These are phyloP conservation scores for Russula abietina DNA, from an alignment of 768 basidiomycete genomes.

Conservation along the genomic window DNA sequence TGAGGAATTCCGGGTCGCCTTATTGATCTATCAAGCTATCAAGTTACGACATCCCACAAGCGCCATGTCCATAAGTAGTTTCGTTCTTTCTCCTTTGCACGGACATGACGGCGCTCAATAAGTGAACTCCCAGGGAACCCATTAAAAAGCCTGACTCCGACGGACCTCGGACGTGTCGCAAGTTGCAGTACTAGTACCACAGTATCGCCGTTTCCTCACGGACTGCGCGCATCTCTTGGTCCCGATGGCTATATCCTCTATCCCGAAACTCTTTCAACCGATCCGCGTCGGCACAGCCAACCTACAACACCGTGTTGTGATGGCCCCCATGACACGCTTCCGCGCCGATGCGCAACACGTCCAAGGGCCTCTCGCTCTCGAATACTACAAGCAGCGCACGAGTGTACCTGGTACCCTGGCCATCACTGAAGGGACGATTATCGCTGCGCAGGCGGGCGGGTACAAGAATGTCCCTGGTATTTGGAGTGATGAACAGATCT, in stretches of 20 bases:
- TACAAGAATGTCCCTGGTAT: constrained; percentile 52
- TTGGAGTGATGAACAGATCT: constrained; percentile 52
- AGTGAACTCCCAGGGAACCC: too few species aligned
- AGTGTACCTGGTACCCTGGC: constrained; percentile 46
- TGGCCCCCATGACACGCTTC: constrained; percentile 48
- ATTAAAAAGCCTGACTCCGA: too few species aligned
- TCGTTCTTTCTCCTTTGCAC: too few species aligned
- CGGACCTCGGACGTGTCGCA: too few species aligned
- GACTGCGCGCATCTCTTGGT: neutral
- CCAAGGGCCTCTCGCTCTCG: constrained; percentile 33
- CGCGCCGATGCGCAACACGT: constrained; percentile 36
- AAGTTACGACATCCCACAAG: too few species aligned
- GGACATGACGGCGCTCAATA: too few species aligned
- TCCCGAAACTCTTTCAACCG: constrained; percentile 40
- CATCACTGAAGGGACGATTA: constrained; percentile 52
- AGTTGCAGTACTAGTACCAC: too few species aligned
- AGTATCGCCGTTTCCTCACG: neutral
- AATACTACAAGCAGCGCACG: constrained; percentile 47
- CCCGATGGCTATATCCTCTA: neutral
- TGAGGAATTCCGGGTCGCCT: too few species aligned
- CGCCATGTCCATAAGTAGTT: too few species aligned
- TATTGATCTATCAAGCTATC: too few species aligned
- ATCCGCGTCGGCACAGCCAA: constrained; percentile 38
- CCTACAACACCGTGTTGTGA: constrained; percentile 47
- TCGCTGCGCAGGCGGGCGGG: constrained; percentile 47